These are phyloP conservation scores for Amphicarpaea edgeworthii DNA, from an alignment of 306 rosid species.

Conservation along the genomic window DNA sequence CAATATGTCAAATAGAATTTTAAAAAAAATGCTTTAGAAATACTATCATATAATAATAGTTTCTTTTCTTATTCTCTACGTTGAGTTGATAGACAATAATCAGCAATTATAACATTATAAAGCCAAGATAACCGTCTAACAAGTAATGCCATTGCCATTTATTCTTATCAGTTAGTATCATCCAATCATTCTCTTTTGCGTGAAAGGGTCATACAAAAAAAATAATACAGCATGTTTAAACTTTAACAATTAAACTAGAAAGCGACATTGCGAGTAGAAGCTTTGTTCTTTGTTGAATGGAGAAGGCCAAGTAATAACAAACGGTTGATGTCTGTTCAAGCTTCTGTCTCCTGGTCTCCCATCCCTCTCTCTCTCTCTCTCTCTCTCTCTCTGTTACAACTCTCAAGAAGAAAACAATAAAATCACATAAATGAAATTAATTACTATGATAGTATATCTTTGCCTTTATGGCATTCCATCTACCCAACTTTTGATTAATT, in stretches of 20 bases:
- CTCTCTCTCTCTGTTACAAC: conserved; percentile 4
- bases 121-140: conserved; percentile 16
- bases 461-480: conserved; percentile 30
- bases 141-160: not conserved
- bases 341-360: conserved; percentile 27
- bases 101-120: conserved; percentile 7
- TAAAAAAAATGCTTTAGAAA: not conserved
- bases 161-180: not conserved
- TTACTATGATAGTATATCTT: too few relatives aligned
- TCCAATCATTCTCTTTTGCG: not conserved
- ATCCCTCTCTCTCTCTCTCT: conserved; percentile 16
- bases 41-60: not conserved
- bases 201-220: too few relatives aligned
- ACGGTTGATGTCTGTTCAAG: not conserved
- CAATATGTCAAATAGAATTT: too few relatives aligned
- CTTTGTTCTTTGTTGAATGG: conserved; percentile 46
- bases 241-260: conserved; percentile 14
- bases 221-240: too few relatives aligned
- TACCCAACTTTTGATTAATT: conserved; percentile 15
- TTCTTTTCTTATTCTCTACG: conserved; percentile 43
- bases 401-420: not conserved
- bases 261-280: conserved; percentile 18
- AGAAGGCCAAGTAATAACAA: conserved; percentile 44
- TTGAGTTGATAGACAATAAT: conserved; percentile 21
- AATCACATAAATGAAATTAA: not conserved